Percentiles rank a stretch among this genome's conserved stretches.
phyloP scores from a whole-genome alignment of 805 yeast genomes.

The Myxozyma udenii region DNA sequence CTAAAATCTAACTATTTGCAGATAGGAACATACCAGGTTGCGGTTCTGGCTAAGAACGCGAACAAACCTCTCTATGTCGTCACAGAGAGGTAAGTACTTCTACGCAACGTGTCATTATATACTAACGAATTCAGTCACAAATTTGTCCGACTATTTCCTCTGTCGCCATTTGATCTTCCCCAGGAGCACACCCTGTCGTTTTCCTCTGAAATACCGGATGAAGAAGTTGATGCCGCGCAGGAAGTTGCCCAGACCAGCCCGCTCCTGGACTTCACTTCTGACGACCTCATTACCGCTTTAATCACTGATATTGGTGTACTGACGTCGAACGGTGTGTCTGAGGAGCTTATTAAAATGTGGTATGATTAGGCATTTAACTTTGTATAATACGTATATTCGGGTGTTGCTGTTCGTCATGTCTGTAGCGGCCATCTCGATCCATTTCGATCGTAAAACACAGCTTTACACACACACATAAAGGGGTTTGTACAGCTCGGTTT shows the following conservation, averaged over 20 bases:
- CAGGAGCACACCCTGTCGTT: conserved; percentile 36
- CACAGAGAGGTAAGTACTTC: conserved; percentile 55
- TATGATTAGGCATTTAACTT: conserved; percentile 14
- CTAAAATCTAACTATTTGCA: conserved; percentile 11
- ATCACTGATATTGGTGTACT: conserved; percentile 95
- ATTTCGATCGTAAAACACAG: too few relatives aligned
- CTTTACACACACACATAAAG: too few relatives aligned
- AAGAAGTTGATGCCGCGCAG: conserved; percentile 36
- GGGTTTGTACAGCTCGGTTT: too few relatives aligned
- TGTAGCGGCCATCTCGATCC: too few relatives aligned
- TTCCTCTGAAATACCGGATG: conserved; percentile 28
- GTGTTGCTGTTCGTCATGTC: too few relatives aligned
- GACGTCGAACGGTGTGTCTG: conserved; percentile 98
- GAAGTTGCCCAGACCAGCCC: conserved; percentile 45
- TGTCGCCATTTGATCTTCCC: conserved; percentile 89
- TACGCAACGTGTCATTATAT: background rate
- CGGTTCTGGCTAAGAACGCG: conserved; percentile 84
- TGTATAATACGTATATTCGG: too few relatives aligned
- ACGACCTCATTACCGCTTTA: conserved; percentile 89
- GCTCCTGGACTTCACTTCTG: conserved; percentile 88
- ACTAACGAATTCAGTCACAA: conserved; percentile 56
- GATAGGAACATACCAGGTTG: conserved; percentile 90
- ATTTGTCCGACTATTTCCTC: conserved; percentile 92
- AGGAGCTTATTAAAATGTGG: conserved; percentile 90
- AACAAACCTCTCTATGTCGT: conserved; percentile 92